Evolutionary conservation across 306 rosid species (phyloP), one percentile per base, ranked within the genome.

Genomic region (Myrica gale): DNA sequence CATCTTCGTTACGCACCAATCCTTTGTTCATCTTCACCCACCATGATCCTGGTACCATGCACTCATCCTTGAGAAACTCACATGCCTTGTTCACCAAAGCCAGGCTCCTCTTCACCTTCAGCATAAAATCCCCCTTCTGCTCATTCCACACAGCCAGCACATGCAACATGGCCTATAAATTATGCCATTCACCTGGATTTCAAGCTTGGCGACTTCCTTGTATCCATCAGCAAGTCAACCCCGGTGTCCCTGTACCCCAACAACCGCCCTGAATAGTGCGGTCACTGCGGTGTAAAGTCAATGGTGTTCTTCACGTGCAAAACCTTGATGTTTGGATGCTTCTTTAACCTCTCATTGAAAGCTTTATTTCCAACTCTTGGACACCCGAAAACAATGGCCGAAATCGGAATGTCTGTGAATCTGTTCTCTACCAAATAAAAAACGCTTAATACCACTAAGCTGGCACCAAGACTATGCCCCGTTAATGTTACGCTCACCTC

Each of bases 111-210:
- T 87, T 88, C 63, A 86, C 91, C 79, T 69, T 89, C 79, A 85
- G 3, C 88, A 82, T 84, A 76, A 92, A 92, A 71, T 53, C 77
- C 4, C 71, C 84, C 0, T 69, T 19, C 19, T 7, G 12, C 26
- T 93, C 90, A n/a, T 88, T 88, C 97, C 97, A 89, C 74, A 93
- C 93, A 0, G 90, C 96, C 79, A 92, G 96, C 68, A 88, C 79
- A 45, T 92, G 96, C 80, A 92, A 54, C 77, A 85, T 85, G 6
- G 89, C 93, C 77, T 92, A 85, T 87, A 92, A 57, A 73, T 92
- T 92, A 80, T 92, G 97, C 93, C n/a, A n/a, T n/a, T n/a, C n/a
- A n/a, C n/a, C n/a, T n/a, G n/a, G n/a, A n/a, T 83, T 82, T 89
- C 85, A 92, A 70, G 32, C 66, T 80, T 10, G 84, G 78, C 0